These are phyloP conservation scores for Globisporangium carolinianum DNA, from an alignment of 352 stramenopile genomes.

Conservation along the genomic window DNA sequence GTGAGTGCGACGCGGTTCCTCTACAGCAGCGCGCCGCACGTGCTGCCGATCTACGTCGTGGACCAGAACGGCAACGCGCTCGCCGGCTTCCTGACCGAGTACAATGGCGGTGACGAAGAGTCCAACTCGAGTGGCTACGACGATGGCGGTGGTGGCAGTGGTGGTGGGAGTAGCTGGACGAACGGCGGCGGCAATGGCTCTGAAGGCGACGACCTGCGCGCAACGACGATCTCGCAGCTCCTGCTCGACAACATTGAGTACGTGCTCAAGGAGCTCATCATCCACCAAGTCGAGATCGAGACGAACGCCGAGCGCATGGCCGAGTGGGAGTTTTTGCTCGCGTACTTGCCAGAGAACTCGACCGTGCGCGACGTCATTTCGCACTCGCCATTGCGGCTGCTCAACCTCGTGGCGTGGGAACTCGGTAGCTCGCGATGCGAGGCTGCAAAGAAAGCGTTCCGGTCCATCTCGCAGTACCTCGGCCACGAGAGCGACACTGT, in stretches of 20 bases:
- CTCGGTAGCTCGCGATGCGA: conserved; percentile 45
- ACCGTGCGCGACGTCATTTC: conserved; percentile 55
- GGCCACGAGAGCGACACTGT: conserved; percentile 17
- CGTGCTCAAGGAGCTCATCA: conserved; percentile 57
- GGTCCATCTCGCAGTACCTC: conserved; percentile 42
- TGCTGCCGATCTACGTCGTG: conserved; percentile 58
- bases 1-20: conserved; percentile 40
- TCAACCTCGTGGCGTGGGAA: conserved; percentile 64
- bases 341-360: conserved; percentile 53
- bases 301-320: conserved; percentile 43
- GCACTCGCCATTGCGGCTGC: conserved; percentile 38
- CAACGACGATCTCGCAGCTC: conserved; percentile 31
- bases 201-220: conserved; percentile 13
- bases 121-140: conserved; percentile 11
- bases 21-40: conserved; percentile 34
- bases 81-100: conserved; percentile 27
- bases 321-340: conserved; percentile 70
- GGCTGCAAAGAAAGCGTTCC: conserved; percentile 48
- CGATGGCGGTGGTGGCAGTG: conserved; percentile 2
- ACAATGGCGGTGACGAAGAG: conserved; percentile 23
- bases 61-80: conserved; percentile 52
- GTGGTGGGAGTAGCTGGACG: too few relatives aligned
- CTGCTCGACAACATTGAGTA: conserved; percentile 42
- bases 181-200: conserved; percentile 6
- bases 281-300: conserved; percentile 45